Percentiles rank a stretch among this genome's conserved stretches.
Conservation (phyloP, 1,139 yeast species). For the Pichia sp. region DNA sequence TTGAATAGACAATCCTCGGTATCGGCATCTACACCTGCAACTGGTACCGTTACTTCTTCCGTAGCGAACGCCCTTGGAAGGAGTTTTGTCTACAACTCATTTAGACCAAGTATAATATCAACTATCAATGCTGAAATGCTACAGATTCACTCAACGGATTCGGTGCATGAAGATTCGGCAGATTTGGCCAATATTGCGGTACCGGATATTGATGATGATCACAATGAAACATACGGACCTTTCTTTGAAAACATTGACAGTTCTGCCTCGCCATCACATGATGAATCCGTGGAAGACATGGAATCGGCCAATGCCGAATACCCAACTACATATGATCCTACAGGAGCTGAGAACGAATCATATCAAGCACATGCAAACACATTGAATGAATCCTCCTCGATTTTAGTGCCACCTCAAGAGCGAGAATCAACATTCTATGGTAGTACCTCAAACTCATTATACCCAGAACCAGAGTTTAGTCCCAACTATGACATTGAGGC, state of each 20-base stretch:
- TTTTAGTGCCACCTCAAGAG: no score
- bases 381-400: neutral
- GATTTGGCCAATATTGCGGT: slow-evolving; percentile 56
- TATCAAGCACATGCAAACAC: no score
- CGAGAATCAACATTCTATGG: no score
- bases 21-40: no score
- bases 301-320: neutral
- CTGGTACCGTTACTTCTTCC: no score
- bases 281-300: neutral
- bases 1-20: neutral
- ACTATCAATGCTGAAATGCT: slow-evolving; percentile 15
- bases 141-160: slow-evolving; percentile 38
- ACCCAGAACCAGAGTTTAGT: slow-evolving; percentile 5
- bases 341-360: neutral
- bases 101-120: slow-evolving; percentile 19
- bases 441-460: slow-evolving; percentile 1
- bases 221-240: neutral
- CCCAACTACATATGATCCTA: neutral
- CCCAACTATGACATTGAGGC: slow-evolving; percentile 3
- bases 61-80: slow-evolving; percentile 22
- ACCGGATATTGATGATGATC: slow-evolving; percentile 28
- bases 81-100: slow-evolving; percentile 26
- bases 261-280: neutral
- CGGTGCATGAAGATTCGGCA: slow-evolving; percentile 60
- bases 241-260: neutral